Evolutionary conservation across 2,329 filamentous ascomycete genomes (phyloP).

Genomic region (Fusarium luffae): DNA sequence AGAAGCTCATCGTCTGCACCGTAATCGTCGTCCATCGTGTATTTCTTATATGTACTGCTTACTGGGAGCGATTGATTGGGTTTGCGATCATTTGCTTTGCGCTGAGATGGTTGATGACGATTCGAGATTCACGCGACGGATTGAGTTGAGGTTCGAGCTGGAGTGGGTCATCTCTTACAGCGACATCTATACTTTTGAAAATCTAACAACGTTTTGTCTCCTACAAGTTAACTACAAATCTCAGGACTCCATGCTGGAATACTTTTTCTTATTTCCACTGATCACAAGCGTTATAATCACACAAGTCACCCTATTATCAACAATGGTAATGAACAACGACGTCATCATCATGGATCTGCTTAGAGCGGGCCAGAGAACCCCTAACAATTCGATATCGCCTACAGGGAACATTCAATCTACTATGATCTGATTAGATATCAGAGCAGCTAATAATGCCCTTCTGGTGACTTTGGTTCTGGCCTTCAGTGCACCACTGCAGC

Average conservation of each 20-base stretch:
- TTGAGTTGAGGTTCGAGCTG: constrained; percentile 9
- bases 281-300: no score
- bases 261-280: not conserved
- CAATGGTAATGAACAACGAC: not conserved
- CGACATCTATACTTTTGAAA: not conserved
- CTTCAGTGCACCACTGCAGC: not conserved
- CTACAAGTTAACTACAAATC: not conserved
- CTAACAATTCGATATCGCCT: constrained; percentile 19
- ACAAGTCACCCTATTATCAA: not conserved
- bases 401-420: constrained; percentile 12
- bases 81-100: not conserved
- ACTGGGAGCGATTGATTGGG: not conserved
- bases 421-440: constrained; percentile 45
- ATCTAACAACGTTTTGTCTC: not conserved
- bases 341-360: constrained; percentile 6
- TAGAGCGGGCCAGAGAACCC: constrained; percentile 26
- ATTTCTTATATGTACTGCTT: not conserved
- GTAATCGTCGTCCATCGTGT: constrained; percentile 64
- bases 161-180: constrained; percentile 27
- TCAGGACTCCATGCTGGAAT: no score
- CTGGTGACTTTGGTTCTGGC: not conserved
- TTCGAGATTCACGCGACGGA: constrained; percentile 28
- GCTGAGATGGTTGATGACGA: not conserved
- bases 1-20: constrained; percentile 68
- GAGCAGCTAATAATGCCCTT: not conserved